Base-by-base conservation (phyloP, 176 grass and related monocot genomes). In the Ensete glaucum region DNA sequence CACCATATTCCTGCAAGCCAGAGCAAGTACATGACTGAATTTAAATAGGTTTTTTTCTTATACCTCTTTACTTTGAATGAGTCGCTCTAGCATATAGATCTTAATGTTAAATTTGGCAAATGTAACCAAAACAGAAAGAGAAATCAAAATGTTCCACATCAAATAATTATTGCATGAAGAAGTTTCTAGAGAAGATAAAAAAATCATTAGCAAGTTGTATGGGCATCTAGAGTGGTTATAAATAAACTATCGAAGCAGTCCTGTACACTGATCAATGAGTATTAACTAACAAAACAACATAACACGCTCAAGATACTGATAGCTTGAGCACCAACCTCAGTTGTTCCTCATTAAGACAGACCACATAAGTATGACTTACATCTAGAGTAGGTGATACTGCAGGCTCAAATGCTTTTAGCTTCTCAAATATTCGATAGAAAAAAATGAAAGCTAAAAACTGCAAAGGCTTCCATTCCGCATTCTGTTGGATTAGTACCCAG, bases 371-470 rank as follows among this genome's bases (percentile, higher is more conserved):
- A 62, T 64, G 3, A 76, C 95, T 87, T 78, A 99, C 95, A 85
- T 93, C 90, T 34, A 91, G 87, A 73, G 92, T 87, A 51, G 90
- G 90, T 74, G 90, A 77, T 43, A 87, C 83, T 84, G 80, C 26
- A 50, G 95, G 90, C 75, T 99, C 95, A 81, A 89, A 93, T 70
- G 79, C 22, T 75, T 85, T 91, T 72, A 99, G 78, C 73, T 99
- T 99, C 84, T 88, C 88, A 79, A 99, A 86, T 84, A 99, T 94
- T 88, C 95, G 80, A 73, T 94, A 99, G 86, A 99, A 94, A 89
- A 89, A 94, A 53, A 73, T 80, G 73, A 99, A 99, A 82, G 82
- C 92, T 63, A 99, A 75, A 88, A 99, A 89, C 67, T 99, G 90
- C 90, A 99, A 80, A 66, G 95, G 95, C 59, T 90, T 99, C 90